Percentiles rank a stretch among this genome's conserved stretches.
Conservation (phyloP, 352 stramenopile genomes). For the Peronospora destructor region DNA sequence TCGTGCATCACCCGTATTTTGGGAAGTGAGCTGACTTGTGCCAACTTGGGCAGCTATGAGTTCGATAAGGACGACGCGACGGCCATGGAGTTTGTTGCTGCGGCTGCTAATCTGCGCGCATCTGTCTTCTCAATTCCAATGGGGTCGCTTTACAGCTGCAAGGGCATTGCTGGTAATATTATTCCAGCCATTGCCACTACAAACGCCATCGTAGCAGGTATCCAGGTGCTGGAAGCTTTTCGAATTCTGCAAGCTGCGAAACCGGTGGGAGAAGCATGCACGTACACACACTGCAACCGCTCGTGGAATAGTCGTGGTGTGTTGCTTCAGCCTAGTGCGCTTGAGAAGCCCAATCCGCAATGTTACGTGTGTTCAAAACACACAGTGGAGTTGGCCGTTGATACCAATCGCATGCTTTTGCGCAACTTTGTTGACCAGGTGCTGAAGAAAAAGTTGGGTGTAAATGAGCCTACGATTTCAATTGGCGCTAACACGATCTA, state of each 20-base stretch:
- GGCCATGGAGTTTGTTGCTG: conserved; percentile 97
- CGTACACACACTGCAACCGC: conserved; percentile 93
- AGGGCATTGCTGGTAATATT: conserved; percentile 99
- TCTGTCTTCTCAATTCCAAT: conserved; percentile 74
- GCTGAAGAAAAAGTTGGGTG: conserved; percentile 82
- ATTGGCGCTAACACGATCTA: conserved; percentile 88
- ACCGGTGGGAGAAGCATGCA: conserved; percentile 69
- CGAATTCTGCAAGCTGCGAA: conserved; percentile 64
- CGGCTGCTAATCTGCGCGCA: conserved; percentile 93
- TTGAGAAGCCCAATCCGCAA: conserved; percentile 88
- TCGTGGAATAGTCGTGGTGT: conserved; percentile 87
- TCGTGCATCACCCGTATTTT: conserved; percentile 58
- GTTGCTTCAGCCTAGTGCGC: conserved; percentile 85
- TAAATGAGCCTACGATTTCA: conserved; percentile 87
- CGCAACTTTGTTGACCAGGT: conserved; percentile 73
- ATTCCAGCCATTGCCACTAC: conserved; percentile 99
- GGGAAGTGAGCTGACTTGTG: conserved; percentile 42
- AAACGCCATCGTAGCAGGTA: conserved; percentile 98
- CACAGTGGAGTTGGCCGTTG: conserved; percentile 84
- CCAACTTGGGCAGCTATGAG: conserved; percentile 65
- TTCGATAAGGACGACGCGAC: conserved; percentile 98
- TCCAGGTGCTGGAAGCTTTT: conserved; percentile 86
- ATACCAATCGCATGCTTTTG: conserved; percentile 83
- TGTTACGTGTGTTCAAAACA: conserved; percentile 96
- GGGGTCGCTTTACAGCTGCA: conserved; percentile 88